Base-by-base conservation (phyloP, 2,329 filamentous ascomycete species). In the Cordyceps farinosa region DNA sequence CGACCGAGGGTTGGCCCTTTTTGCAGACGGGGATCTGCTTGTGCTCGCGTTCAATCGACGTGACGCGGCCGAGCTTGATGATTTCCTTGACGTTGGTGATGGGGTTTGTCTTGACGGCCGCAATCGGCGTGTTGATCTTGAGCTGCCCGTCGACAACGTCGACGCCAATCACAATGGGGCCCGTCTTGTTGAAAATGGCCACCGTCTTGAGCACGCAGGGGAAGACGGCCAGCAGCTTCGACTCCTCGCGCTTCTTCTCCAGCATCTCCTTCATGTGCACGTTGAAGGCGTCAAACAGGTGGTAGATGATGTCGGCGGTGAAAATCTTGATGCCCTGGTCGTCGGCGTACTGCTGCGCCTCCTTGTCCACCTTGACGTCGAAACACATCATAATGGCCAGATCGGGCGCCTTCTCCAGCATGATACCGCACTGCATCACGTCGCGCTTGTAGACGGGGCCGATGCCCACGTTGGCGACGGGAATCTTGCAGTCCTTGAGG, bases 331-430 rank as follows among this genome's bases (percentile, higher is more conserved):
- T 91, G 58, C 92, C 92, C 66, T 96, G 88, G 63, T 98, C 92
- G 22, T 97, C 92, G 11, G 95, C 95, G 71, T 98, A 96, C 10
- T 86, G 84, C 68, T 90, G 87, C 0, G 95, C 95, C 74, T 99
- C 95, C 77, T 97, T 98, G 79, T 99, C 95, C 17, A 99, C 91
- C 81, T 97, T 98, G 79, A 99, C 95, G 76, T 99, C 96, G 84
- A 99, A 99, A 77, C 95, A 98, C 57, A 99, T 87, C 95, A 99
- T 99, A 74, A 98, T 91, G n/a, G 95, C 95, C 70, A 89, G 96
- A 74, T 99, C 93, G 68, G 92, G 92, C 17, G 89, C 85, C 80
- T 97, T 98, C 78, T 99, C 95, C 72, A 98, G 77, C 95, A 99
- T 99, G 69, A 91, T 90, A 72, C 92, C 93, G 81, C 91, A 84